These are phyloP conservation scores for Penicillium sp. DNA, from an alignment of 2,329 filamentous ascomycete species.

Conservation along the genomic window DNA sequence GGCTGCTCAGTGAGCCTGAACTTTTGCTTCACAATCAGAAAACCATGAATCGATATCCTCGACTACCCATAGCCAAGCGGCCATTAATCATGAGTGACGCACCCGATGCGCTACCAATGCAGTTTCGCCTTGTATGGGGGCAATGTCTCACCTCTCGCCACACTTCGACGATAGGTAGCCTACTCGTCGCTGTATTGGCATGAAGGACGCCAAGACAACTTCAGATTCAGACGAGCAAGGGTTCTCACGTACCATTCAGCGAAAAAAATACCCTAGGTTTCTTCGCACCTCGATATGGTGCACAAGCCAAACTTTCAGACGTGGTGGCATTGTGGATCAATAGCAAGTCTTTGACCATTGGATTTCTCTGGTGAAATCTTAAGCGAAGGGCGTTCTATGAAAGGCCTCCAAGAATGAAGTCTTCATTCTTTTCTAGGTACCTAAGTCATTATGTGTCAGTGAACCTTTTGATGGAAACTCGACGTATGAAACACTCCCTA, in stretches of 20 bases:
- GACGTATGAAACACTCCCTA: neutral
- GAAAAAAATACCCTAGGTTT: neutral
- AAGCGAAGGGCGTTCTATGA: neutral
- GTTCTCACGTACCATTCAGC: neutral
- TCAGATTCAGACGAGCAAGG: neutral
- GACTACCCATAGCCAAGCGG: neutral
- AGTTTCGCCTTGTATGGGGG: neutral
- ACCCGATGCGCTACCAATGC: neutral
- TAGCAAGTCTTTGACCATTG: neutral
- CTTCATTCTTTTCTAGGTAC: neutral
- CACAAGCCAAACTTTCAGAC: neutral
- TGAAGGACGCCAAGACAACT: neutral
- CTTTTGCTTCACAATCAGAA: neutral
- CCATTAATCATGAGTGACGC: neutral
- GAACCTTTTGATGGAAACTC: neutral
- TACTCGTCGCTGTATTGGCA: neutral
- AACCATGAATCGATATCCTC: neutral
- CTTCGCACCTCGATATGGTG: neutral
- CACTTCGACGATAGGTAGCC: neutral
- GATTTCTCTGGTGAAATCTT: neutral
- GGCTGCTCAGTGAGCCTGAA: constrained; percentile 50
- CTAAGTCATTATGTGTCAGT: neutral
- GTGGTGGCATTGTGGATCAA: neutral
- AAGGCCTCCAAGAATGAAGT: neutral
- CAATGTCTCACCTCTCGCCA: neutral